Conservation (phyloP, 306 rosid genomes). For the Vigna unguiculata region DNA sequence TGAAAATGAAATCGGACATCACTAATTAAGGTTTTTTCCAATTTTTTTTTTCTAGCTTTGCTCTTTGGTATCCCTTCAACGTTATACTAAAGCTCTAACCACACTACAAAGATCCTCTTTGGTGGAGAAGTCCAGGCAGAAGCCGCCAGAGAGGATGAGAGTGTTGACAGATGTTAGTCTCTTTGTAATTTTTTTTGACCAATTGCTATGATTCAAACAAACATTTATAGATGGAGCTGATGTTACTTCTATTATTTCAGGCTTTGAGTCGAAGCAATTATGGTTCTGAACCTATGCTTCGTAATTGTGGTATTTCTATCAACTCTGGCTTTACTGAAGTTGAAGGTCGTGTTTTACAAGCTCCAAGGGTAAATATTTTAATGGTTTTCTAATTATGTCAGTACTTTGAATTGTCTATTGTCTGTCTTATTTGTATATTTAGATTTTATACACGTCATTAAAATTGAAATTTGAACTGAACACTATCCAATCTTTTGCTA, state of each 20-base stretch:
- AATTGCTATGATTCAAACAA: neutral
- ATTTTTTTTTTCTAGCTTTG: slow-evolving; percentile 61
- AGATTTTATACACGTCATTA: neutral
- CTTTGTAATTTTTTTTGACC: neutral
- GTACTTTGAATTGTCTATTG: neutral
- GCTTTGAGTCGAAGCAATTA: slow-evolving; percentile 74
- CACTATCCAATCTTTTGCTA: neutral
- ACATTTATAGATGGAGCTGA: neutral
- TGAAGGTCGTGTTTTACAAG: slow-evolving; percentile 90
- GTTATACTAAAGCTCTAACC: slow-evolving; percentile 82
- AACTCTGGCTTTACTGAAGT: slow-evolving; percentile 66
- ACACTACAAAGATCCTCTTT: slow-evolving; percentile 83
- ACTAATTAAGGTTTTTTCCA: neutral
- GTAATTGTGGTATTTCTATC: slow-evolving; percentile 69
- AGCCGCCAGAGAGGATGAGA: slow-evolving; percentile 87
- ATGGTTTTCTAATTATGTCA: neutral
- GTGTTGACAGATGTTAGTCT: slow-evolving; percentile 69
- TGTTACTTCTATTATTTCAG: slow-evolving; percentile 49
- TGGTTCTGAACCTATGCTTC: slow-evolving; percentile 80
- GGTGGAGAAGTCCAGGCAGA: slow-evolving; percentile 94
- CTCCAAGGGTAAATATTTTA: slow-evolving; percentile 69
- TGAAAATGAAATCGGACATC: neutral
- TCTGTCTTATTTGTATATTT: neutral
- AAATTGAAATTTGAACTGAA: neutral
- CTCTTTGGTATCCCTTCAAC: slow-evolving; percentile 79